phyloP scores from a whole-genome alignment of 371 early-diverging fungal genomes.

The Mucor racemosus region DNA sequence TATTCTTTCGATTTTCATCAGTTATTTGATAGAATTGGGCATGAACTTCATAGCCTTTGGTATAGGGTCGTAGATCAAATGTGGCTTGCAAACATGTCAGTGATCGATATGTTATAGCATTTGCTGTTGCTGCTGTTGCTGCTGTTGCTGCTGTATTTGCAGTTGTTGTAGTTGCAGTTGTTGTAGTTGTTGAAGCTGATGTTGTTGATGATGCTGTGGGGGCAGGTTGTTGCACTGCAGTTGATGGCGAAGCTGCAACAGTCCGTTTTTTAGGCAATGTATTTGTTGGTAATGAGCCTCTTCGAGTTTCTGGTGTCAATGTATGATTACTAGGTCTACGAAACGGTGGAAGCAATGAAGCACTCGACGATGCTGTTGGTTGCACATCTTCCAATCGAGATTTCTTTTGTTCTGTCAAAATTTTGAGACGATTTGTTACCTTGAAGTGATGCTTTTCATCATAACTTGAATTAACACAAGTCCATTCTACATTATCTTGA shows the following conservation, averaged over 20 bases:
- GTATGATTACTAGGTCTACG: conserved; percentile 16
- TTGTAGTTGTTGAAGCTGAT: neutral
- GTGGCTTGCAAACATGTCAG: conserved; percentile 13
- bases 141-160: neutral
- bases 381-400: neutral
- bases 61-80: conserved; percentile 21
- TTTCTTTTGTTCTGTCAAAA: neutral
- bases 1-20: conserved; percentile 4
- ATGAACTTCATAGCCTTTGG: conserved; percentile 28
- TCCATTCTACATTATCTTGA: conserved; percentile 17
- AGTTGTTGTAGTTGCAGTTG: neutral
- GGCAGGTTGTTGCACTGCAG: neutral
- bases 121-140: neutral
- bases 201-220: neutral
- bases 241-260: neutral
- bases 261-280: conserved; percentile 10
- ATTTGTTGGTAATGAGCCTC: conserved; percentile 19
- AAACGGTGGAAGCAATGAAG: neutral
- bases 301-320: neutral
- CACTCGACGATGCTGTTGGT: neutral
- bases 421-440: conserved; percentile 1
- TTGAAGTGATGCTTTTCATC: conserved; percentile 17
- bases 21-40: conserved; percentile 20
- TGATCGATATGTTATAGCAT: neutral
- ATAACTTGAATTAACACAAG: conserved; percentile 9